Conservation (phyloP, 148 eudicot genomes). For the Dysphania ambrosioides region DNA sequence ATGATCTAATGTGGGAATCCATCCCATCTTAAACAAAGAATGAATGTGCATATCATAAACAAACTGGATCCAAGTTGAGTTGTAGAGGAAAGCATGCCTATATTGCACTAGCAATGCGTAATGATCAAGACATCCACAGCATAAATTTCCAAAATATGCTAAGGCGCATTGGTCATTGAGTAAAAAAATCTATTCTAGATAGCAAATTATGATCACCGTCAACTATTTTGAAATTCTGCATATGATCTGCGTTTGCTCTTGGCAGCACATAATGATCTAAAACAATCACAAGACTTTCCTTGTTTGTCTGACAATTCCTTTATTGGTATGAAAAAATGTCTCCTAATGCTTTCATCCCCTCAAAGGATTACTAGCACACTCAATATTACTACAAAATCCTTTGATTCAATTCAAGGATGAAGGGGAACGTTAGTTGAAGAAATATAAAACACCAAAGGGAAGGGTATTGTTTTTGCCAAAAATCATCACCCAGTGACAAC, state of each 20-base stretch:
- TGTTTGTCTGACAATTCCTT: slow-evolving; percentile 57
- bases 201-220: slow-evolving; percentile 19
- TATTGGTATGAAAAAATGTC: slow-evolving; percentile 40
- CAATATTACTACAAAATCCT: background rate
- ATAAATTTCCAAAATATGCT: slow-evolving; percentile 26
- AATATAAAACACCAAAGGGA: background rate
- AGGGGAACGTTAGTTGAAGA: background rate
- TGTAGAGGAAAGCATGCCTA: slow-evolving; percentile 26
- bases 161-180: slow-evolving; percentile 16
- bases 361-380: background rate
- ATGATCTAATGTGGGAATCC: slow-evolving; percentile 63
- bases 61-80: slow-evolving; percentile 50
- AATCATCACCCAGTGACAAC: too few relatives aligned
- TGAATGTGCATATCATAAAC: slow-evolving; percentile 27
- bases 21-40: slow-evolving; percentile 30
- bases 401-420: background rate
- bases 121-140: slow-evolving; percentile 37
- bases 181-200: slow-evolving; percentile 9
- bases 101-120: slow-evolving; percentile 34
- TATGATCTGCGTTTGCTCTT: slow-evolving; percentile 21
- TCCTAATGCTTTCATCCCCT: slow-evolving; percentile 35
- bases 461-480: too few relatives aligned
- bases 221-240: slow-evolving; percentile 20
- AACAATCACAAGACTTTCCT: slow-evolving; percentile 57
- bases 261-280: slow-evolving; percentile 53